A percentile compares a stretch with the other conserved stretches of the same genome.
Conservation (phyloP, 768 basidiomycete species). For the Lactarius pseudohatsudake region DNA sequence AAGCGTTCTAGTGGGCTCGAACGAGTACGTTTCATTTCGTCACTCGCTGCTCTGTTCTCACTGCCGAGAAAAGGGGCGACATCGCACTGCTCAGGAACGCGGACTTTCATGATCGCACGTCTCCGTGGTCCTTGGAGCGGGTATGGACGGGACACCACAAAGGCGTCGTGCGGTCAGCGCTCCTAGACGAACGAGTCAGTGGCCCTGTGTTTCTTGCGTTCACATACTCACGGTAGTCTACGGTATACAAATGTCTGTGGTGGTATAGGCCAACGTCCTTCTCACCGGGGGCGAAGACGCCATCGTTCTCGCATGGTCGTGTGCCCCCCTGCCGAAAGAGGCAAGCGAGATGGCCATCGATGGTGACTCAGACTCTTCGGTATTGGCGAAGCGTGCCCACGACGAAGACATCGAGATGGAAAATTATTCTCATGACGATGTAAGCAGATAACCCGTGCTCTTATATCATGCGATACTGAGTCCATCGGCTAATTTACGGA, state of each 20-base stretch:
- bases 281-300: conserved; percentile 40
- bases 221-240: background rate
- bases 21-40: conserved; percentile 51
- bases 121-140: conserved; percentile 35
- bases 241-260: background rate
- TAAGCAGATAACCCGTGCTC: background rate
- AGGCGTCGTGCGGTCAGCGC: conserved; percentile 36
- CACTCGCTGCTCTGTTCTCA: background rate
- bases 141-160: conserved; percentile 35
- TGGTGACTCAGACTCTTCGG: background rate
- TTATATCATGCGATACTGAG: background rate
- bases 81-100: conserved; percentile 35
- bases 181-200: conserved; percentile 38
- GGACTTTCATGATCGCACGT: conserved; percentile 29
- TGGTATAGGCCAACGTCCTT: conserved; percentile 35
- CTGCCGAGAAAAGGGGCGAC: conserved; percentile 33
- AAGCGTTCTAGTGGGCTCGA: conserved; percentile 67
- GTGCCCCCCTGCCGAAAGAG: conserved; percentile 24
- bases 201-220: background rate
- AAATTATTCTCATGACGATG: conserved; percentile 14
- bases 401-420: conserved; percentile 29
- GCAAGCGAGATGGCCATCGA: conserved; percentile 18
- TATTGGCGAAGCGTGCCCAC: conserved; percentile 24
- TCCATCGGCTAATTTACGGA: background rate
- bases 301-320: conserved; percentile 36